These are phyloP conservation scores for Eutypella sp. DNA, from an alignment of 2,329 filamentous ascomycete species.

Conservation along the genomic window DNA sequence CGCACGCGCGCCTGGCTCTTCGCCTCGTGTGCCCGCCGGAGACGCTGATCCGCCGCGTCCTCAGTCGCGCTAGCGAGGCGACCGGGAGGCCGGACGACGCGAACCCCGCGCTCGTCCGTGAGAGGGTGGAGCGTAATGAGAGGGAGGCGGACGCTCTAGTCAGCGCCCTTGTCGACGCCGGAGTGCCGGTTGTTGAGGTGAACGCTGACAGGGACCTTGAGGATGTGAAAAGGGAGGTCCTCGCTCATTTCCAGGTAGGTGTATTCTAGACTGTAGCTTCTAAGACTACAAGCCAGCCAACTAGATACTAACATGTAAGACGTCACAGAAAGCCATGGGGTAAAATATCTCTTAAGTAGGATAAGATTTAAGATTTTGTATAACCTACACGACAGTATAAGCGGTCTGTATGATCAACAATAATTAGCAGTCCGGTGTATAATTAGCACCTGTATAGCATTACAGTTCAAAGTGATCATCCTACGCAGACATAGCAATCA, in stretches of 20 bases:
- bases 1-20: slow-evolving; percentile 3
- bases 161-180: slow-evolving; percentile 6
- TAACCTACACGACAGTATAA: too few species aligned
- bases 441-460: too few species aligned
- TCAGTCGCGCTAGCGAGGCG: slow-evolving; percentile 2
- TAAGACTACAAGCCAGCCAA: too few species aligned
- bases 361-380: too few species aligned
- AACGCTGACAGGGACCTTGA: slow-evolving; percentile 8
- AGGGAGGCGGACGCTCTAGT: slow-evolving; percentile 7
- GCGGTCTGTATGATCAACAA: too few species aligned
- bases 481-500: too few species aligned
- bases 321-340: too few species aligned
- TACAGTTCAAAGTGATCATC: too few species aligned
- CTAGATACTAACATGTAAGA: too few species aligned
- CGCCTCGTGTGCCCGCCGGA: slow-evolving; percentile 9
- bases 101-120: slow-evolving; percentile 1
- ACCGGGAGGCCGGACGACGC: slow-evolving; percentile 15
- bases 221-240: slow-evolving; percentile 10
- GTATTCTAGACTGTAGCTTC: too few species aligned
- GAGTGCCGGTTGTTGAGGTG: slow-evolving; percentile 6
- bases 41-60: slow-evolving; percentile 8
- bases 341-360: too few species aligned
- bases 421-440: too few species aligned
- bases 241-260: slow-evolving; percentile 8
- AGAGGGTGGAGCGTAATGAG: slow-evolving; percentile 9